phyloP scores from a whole-genome alignment of 1,139 yeast species.

The Yamadazyma siamensis region DNA sequence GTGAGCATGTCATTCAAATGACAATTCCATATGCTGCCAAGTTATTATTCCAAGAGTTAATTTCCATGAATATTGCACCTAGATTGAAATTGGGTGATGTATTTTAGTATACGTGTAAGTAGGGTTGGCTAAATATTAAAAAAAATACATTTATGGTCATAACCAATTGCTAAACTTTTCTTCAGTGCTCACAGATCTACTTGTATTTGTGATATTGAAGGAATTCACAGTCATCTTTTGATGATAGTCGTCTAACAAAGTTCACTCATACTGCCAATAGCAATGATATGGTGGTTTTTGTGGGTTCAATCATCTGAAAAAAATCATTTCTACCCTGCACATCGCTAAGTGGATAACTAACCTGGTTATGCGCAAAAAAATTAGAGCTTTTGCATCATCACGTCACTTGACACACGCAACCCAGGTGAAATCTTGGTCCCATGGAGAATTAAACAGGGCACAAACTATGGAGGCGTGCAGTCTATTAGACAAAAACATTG shows the following conservation, averaged over 20 bases:
- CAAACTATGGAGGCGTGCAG: too few species aligned
- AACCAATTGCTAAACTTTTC: too few species aligned
- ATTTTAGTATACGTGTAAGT: conserved; percentile 31
- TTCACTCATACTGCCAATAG: not conserved
- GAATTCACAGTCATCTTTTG: not conserved
- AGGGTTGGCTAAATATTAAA: not conserved
- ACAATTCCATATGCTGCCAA: conserved; percentile 98
- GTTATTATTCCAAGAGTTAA: conserved; percentile 87
- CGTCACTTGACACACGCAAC: too few species aligned
- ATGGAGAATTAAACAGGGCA: too few species aligned
- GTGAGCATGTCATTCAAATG: conserved; percentile 86
- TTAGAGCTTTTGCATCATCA: not conserved
- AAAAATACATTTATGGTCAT: too few species aligned
- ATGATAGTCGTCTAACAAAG: not conserved
- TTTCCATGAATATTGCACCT: conserved; percentile 98
- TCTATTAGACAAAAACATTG: too few species aligned
- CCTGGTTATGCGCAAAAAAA: conserved; percentile 8
- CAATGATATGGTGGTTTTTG: too few species aligned
- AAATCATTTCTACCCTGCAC: not conserved
- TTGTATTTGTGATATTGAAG: not conserved
- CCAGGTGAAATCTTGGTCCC: too few species aligned
- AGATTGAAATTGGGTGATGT: conserved; percentile 86
- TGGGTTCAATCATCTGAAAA: too few species aligned
- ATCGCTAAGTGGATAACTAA: conserved; percentile 4
- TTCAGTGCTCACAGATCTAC: too few species aligned